Conservation (phyloP, 2,329 filamentous ascomycete genomes). For the Microcera coccophila region DNA sequence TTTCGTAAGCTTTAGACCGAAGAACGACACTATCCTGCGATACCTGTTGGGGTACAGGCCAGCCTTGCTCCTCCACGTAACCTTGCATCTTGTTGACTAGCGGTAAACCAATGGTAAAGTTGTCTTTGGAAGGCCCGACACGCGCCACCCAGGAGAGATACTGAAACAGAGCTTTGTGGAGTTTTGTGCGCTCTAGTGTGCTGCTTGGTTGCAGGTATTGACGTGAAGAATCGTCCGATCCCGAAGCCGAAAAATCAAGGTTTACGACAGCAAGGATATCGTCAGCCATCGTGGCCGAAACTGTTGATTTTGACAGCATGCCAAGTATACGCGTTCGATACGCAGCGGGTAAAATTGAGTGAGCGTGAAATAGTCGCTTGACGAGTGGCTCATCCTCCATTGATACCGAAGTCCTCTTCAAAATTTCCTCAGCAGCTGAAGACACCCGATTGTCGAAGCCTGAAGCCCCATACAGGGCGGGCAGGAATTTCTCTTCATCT, state of each 20-base stretch:
- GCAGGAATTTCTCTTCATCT: constrained; percentile 77
- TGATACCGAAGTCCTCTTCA: constrained; percentile 74
- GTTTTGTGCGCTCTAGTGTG: constrained; percentile 71
- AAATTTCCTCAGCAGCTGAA: constrained; percentile 79
- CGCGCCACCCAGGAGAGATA: constrained; percentile 85
- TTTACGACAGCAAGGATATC: constrained; percentile 67
- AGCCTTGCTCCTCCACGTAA: constrained; percentile 78
- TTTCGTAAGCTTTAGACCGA: constrained; percentile 82
- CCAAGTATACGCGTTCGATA: constrained; percentile 74
- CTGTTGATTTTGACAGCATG: constrained; percentile 71
- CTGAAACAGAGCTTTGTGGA: constrained; percentile 77
- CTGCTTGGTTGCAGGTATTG: constrained; percentile 38
- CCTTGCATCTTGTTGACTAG: constrained; percentile 65
- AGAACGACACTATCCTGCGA: constrained; percentile 61
- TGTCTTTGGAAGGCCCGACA: constrained; percentile 56
- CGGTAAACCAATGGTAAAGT: constrained; percentile 63
- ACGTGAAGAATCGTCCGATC: constrained; percentile 4
- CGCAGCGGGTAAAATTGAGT: constrained; percentile 66
- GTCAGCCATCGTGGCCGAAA: constrained; percentile 65
- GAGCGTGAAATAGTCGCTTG: constrained; percentile 65
- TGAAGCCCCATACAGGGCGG: constrained; percentile 77
- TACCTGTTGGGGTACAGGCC: constrained; percentile 64
- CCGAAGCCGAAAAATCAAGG: constrained; percentile 52
- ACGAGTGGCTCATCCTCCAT: constrained; percentile 67
- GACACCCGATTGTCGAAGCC: constrained; percentile 78